Base-by-base conservation (phyloP, 768 basidiomycete species). In the Trametes elegans region DNA sequence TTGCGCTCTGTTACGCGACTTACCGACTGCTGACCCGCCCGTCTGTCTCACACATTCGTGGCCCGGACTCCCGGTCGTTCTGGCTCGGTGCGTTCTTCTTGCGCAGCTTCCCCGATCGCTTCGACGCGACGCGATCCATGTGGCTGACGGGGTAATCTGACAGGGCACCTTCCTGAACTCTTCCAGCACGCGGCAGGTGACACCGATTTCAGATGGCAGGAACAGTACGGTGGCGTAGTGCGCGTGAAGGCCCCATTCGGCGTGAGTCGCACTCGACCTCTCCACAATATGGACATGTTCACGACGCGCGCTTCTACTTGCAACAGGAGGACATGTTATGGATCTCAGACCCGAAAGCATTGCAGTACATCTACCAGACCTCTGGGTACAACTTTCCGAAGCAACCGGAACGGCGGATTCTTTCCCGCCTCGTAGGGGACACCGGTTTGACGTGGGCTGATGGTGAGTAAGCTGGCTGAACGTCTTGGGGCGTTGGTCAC, bases 351-450 rank as follows among this genome's bases (percentile, higher is more conserved):
- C 81, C 79, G 1, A 81, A 81, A 64, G 80, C 81, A 4, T 68
- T 84, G n/a, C 79, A 81, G 58, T 77, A 82, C 59, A 78, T 82
- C 24, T 75, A 77, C 48, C 79, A 82, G 51, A 79, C 80, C 18
- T 77, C 77, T 14, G 79, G 79, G n/a, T 83, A 83, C 61, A 73
- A 73, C 13, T 82, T 79, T 63, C 70, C 74, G 31, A 82, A 83
- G 64, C 76, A 76, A 71, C 74, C 73, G 10, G 76, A 79, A 62
- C 68, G 79, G 44, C 76, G 76, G 28, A 75, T 79, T 56, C 74
- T 79, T 34, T 79, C 77, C 29, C 71, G 78, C 2, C 70, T 81
- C 27, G 58, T 79, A 21, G 78, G 78, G 67, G 82, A 81, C 29
- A 73, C 76, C 16, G 81, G 81, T 4, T 68, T 82, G 29, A 68